Evolutionary conservation across 768 basidiomycete species (phyloP).

Genomic region (Calocybe gangraenosa): DNA sequence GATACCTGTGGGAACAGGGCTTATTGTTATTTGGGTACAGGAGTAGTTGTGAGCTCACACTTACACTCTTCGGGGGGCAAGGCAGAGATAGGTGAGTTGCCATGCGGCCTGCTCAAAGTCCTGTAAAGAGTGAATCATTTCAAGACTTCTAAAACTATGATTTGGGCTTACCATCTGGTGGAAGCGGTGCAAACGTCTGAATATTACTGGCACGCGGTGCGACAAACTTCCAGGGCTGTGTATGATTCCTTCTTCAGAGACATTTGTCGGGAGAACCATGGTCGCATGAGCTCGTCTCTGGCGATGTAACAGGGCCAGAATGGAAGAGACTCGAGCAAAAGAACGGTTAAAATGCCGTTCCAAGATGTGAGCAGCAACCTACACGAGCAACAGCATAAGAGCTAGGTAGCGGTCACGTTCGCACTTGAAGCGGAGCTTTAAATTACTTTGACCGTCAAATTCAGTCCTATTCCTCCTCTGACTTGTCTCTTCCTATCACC

Average conservation of each 20-base stretch:
- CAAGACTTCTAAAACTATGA: too few relatives aligned
- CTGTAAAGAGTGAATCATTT: conserved; percentile 35
- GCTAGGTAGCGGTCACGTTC: conserved; percentile 19
- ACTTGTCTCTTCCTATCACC: conserved; percentile 16
- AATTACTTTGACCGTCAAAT: conserved; percentile 6
- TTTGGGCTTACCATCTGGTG: conserved; percentile 72
- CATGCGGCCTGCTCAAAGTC: conserved; percentile 97
- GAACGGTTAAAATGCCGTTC: conserved; percentile 7
- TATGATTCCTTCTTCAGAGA: conserved; percentile 36
- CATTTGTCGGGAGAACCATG: conserved; percentile 37
- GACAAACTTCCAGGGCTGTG: conserved; percentile 33
- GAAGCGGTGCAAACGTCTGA: conserved; percentile 74
- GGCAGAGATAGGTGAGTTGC: conserved; percentile 92
- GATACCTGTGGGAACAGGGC: conserved; percentile 53
- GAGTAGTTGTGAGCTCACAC: conserved; percentile 20
- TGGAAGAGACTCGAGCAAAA: not conserved
- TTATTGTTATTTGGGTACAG: conserved; percentile 6
- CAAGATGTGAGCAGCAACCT: too few relatives aligned
- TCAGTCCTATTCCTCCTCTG: conserved; percentile 9
- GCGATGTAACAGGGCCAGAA: conserved; percentile 36
- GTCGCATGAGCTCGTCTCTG: conserved; percentile 26
- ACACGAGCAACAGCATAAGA: too few relatives aligned
- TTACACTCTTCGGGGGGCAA: conserved; percentile 90
- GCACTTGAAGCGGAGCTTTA: conserved; percentile 17
- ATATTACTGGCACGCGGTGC: conserved; percentile 72